phyloP scores from a whole-genome alignment of 805 yeast genomes.

The Metschnikowia lochheadii region DNA sequence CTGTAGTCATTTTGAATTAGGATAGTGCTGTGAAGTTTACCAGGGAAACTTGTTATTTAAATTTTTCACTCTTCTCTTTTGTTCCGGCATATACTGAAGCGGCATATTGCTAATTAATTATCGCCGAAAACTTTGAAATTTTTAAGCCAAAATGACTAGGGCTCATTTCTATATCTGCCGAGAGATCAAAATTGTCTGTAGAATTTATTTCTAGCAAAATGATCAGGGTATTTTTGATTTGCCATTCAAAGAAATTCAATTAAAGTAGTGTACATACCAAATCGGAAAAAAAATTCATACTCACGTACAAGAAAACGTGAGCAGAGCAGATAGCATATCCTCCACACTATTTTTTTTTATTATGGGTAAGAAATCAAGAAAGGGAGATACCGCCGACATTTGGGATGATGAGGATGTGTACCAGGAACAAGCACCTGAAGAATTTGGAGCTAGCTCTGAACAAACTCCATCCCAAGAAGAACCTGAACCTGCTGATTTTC shows the following conservation, averaged over 20 bases:
- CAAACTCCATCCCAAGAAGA: conserved; percentile 5
- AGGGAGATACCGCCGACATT: conserved; percentile 53
- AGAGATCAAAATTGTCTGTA: neutral
- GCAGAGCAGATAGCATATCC: neutral
- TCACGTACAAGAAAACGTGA: neutral
- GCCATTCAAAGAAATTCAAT: neutral
- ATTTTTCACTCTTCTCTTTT: conserved; percentile 4
- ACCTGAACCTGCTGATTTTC: conserved; percentile 49
- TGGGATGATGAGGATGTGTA: conserved; percentile 74
- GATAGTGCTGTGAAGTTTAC: neutral
- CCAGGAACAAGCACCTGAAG: conserved; percentile 36
- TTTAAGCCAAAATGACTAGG: neutral
- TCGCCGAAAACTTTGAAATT: neutral
- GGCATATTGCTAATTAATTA: neutral
- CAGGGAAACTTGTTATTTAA: conserved; percentile 1
- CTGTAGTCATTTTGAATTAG: conserved; percentile 37
- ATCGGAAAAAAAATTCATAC: conserved; percentile 8
- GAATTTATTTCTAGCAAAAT: too few species aligned
- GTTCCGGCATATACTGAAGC: conserved; percentile 3
- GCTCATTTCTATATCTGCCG: neutral
- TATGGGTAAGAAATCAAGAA: conserved; percentile 52
- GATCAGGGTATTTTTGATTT: neutral
- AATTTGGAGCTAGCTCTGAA: conserved; percentile 27
- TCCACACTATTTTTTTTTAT: neutral
- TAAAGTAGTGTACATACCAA: conserved; percentile 7